Evolutionary conservation across 176 grass and related monocot species (phyloP).

Genomic region (Carex kokanica): DNA sequence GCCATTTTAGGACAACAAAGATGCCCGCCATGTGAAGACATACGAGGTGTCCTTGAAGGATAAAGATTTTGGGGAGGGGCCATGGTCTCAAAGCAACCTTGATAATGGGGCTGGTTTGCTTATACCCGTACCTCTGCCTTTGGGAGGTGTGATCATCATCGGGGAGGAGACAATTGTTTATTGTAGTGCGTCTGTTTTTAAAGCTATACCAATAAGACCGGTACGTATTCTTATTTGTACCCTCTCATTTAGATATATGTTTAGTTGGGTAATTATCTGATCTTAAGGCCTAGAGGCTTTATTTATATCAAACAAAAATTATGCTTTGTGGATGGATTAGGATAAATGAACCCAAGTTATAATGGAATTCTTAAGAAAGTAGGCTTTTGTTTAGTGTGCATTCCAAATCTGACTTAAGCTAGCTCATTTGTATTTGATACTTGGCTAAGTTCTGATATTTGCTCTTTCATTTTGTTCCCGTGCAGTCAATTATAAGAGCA

Average conservation of each 20-base stretch:
- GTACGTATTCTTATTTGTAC: conserved; percentile 30
- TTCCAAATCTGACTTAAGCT: neutral
- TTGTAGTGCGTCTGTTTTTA: conserved; percentile 81
- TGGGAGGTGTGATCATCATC: conserved; percentile 93
- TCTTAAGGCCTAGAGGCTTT: neutral
- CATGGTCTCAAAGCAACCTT: conserved; percentile 96
- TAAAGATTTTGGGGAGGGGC: conserved; percentile 91
- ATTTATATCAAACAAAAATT: neutral
- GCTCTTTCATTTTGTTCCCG: conserved; percentile 7
- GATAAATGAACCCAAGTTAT: neutral
- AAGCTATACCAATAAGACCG: conserved; percentile 95
- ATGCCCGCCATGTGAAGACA: conserved; percentile 96
- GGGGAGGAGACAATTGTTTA: conserved; percentile 97
- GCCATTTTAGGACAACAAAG: conserved; percentile 78
- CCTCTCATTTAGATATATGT: neutral
- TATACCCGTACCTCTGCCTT: conserved; percentile 85
- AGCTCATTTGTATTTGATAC: conserved; percentile 6
- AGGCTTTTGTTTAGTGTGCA: neutral
- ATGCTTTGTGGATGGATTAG: neutral
- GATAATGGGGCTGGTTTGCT: conserved; percentile 88
- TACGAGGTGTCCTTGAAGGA: conserved; percentile 95
- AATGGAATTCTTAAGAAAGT: neutral
- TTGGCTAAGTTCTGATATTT: conserved; percentile 2
- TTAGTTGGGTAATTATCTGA: neutral
- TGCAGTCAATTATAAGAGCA: conserved; percentile 91